Conservation (phyloP, 805 yeast genomes). For the Starmerella geochares region DNA sequence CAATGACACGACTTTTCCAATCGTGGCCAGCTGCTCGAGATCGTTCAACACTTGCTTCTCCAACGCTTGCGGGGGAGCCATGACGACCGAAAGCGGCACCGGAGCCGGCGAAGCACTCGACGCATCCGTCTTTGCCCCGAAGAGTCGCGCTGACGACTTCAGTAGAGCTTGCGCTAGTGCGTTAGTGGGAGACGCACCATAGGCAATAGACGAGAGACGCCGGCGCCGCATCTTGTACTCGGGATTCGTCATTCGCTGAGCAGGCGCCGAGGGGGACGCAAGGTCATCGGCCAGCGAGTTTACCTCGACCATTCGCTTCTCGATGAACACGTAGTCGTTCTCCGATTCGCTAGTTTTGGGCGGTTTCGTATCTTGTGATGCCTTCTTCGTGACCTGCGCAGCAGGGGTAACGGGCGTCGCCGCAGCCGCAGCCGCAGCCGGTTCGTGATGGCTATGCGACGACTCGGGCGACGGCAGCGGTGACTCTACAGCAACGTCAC, state of each 20-base stretch:
- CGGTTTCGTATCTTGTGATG: background rate
- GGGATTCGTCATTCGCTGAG: conserved; percentile 17
- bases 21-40: conserved; percentile 71
- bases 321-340: conserved; percentile 69
- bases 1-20: conserved; percentile 77
- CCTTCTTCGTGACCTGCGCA: background rate
- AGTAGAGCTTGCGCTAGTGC: conserved; percentile 83
- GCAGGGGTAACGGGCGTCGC: no score
- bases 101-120: conserved; percentile 4
- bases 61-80: conserved; percentile 14
- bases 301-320: conserved; percentile 88
- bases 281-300: conserved; percentile 92
- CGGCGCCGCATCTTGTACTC: conserved; percentile 18
- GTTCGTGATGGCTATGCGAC: conserved; percentile 4
- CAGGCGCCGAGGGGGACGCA: conserved; percentile 34
- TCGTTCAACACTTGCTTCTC: conserved; percentile 30
- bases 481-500: conserved; percentile 16
- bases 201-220: conserved; percentile 30
- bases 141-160: conserved; percentile 75
- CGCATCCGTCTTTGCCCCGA: conserved; percentile 41
- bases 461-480: conserved; percentile 30
- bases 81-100: conserved; percentile 15
- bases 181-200: conserved; percentile 54
- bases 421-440: background rate
- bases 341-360: conserved; percentile 12